Percentiles rank a stretch among this genome's conserved stretches.
These are phyloP conservation scores for Heritiera fomes DNA, from an alignment of 345 rosid species.

Conservation along the genomic window DNA sequence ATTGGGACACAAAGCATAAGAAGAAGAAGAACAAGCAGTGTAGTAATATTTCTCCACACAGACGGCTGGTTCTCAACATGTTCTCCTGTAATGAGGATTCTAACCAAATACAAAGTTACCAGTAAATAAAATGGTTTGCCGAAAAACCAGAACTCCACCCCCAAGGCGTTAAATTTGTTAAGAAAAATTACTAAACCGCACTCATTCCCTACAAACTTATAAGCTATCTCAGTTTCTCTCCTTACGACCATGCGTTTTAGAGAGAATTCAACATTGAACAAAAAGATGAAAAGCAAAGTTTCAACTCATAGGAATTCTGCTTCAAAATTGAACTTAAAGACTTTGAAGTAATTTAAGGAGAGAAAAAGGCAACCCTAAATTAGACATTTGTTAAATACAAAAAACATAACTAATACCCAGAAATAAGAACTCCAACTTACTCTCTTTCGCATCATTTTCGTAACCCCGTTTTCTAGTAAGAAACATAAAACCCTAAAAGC, in stretches of 20 bases:
- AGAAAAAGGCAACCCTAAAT: background rate
- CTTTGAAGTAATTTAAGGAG: background rate
- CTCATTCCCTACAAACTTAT: background rate
- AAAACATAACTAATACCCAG: background rate
- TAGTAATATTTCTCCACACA: background rate
- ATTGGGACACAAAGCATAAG: background rate
- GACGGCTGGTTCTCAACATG: background rate
- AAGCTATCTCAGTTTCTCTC: no score
- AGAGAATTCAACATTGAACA: background rate
- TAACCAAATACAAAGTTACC: background rate
- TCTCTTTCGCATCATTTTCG: background rate
- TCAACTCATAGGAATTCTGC: background rate
- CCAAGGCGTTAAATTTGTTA: background rate
- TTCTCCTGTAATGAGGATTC: background rate
- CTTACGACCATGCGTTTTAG: no score
- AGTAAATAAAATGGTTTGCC: background rate
- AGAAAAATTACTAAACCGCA: background rate
- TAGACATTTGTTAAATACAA: background rate
- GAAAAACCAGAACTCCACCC: background rate
- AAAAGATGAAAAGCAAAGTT: background rate
- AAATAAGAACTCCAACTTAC: background rate
- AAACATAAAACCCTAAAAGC: constrained; percentile 20
- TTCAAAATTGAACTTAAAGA: background rate
- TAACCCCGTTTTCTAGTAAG: background rate
- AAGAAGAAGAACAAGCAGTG: background rate